Evolutionary conservation across 306 rosid genomes (phyloP).

Genomic region (Quercus agrifolia): DNA sequence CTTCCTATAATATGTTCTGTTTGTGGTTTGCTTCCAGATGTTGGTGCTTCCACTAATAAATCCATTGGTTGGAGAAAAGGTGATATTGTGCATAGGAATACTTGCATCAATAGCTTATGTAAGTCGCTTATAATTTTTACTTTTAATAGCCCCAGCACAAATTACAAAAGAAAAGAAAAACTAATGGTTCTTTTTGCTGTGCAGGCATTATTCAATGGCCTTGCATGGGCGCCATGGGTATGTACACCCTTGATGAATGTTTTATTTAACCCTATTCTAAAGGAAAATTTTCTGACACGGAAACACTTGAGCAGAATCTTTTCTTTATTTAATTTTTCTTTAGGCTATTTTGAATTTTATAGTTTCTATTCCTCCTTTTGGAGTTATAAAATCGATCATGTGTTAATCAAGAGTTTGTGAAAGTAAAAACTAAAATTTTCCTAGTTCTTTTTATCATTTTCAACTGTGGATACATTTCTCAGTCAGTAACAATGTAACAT

Average conservation of each 20-base stretch:
- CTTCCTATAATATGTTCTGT: not conserved
- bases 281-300: not conserved
- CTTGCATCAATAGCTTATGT: slow-evolving; percentile 80
- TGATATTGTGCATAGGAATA: slow-evolving; percentile 62
- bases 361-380: not conserved
- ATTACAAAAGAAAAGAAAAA: not conserved
- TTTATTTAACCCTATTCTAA: not conserved
- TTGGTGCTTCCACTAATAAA: slow-evolving; percentile 71
- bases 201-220: slow-evolving; percentile 74
- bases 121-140: slow-evolving; percentile 18
- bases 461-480: not conserved
- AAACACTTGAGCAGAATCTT: too few species aligned
- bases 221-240: slow-evolving; percentile 94
- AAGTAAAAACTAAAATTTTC: not conserved
- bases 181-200: slow-evolving; percentile 7
- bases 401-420: not conserved
- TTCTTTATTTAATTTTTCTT: not conserved
- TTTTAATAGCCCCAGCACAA: not conserved
- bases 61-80: slow-evolving; percentile 79
- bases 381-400: not conserved
- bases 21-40: slow-evolving; percentile 37
- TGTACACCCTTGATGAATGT: slow-evolving; percentile 14
- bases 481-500: slow-evolving; percentile 2
- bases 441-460: not conserved
- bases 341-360: not conserved